Evolutionary conservation across 345 rosid genomes (phyloP), one percentile per base, ranked within the genome.

Genomic region (Syzygium aqueum): DNA sequence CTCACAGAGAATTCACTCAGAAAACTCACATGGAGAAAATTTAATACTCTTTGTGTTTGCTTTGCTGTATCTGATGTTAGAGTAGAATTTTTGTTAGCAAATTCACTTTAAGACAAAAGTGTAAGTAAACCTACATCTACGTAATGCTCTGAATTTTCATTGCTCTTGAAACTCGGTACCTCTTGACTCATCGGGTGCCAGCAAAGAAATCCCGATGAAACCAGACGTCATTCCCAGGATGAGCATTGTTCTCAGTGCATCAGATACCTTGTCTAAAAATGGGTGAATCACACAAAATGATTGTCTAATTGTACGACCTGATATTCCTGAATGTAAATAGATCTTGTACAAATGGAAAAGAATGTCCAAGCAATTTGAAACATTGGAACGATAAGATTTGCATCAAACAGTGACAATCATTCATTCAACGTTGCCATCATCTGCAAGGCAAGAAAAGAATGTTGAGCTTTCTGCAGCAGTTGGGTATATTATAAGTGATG

Each of bases 361-460:
- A 96, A 97, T 86, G 99, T 96, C 99, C 99, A 97, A 85, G 95
- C 99, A 91, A 97, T 97, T 92, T 97, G 99, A 92, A 97, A 97
- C 99, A 97, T 97, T 9, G 99, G 99, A 92, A 97, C 99, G 86
- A 97, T 97, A 84, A 96, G 96, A 88, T 96, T 95, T 85, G 99
- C 99, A 90, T 97, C 99, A 57, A 94, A 97, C 56, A 95, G 89
- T 33, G 99, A 90, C 91, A 97, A 91, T 84, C 99, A 99, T 90
- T 96, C 99, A 88, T 97, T 97, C 92, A 97, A 91, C 88, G 99
- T 94, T 82, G 99, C 90, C 99, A 43, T 43, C 46, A 96, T 94
- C 99, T 97, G 96, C 89, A 91, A 53, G 85, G 25, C 49, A 57
- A 25, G 28, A 43, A 73, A 19, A 33, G 3, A 33, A 73, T 17